These are phyloP conservation scores for Parastagonospora nodorum DNA, from an alignment of 2,329 filamentous ascomycete genomes.

Conservation along the genomic window DNA sequence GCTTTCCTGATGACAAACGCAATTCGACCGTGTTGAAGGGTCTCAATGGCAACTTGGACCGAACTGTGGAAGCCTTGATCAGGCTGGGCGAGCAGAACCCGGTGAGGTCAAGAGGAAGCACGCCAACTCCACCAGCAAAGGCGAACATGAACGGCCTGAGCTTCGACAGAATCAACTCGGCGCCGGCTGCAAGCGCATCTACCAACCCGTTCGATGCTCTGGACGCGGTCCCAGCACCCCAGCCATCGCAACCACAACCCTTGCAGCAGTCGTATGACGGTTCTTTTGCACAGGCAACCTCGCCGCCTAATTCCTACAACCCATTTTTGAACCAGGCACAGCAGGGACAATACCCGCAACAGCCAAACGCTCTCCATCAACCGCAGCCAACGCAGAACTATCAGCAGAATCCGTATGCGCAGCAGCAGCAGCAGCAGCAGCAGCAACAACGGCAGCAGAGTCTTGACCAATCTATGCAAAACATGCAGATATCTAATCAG, in stretches of 20 bases:
- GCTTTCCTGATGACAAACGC: slow-evolving; percentile 80
- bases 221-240: slow-evolving; percentile 37
- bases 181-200: slow-evolving; percentile 27
- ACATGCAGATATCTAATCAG: slow-evolving; percentile 65
- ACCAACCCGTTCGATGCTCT: slow-evolving; percentile 54
- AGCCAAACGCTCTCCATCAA: slow-evolving; percentile 22
- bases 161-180: slow-evolving; percentile 46
- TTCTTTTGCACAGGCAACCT: slow-evolving; percentile 25
- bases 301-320: slow-evolving; percentile 62
- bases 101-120: slow-evolving; percentile 52
- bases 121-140: slow-evolving; percentile 53
- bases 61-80: slow-evolving; percentile 81
- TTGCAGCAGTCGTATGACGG: slow-evolving; percentile 34
- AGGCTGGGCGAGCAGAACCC: slow-evolving; percentile 70
- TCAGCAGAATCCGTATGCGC: slow-evolving; percentile 23
- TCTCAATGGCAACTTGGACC: slow-evolving; percentile 82
- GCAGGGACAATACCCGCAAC: slow-evolving; percentile 31
- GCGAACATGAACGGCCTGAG: slow-evolving; percentile 55
- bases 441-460: slow-evolving; percentile 32
- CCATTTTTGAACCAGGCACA: slow-evolving; percentile 64
- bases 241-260: slow-evolving; percentile 32
- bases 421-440: slow-evolving; percentile 30
- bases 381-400: slow-evolving; percentile 22
- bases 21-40: slow-evolving; percentile 83
- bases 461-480: slow-evolving; percentile 74